Conservation (phyloP, 345 rosid genomes). For the Punica granatum region DNA sequence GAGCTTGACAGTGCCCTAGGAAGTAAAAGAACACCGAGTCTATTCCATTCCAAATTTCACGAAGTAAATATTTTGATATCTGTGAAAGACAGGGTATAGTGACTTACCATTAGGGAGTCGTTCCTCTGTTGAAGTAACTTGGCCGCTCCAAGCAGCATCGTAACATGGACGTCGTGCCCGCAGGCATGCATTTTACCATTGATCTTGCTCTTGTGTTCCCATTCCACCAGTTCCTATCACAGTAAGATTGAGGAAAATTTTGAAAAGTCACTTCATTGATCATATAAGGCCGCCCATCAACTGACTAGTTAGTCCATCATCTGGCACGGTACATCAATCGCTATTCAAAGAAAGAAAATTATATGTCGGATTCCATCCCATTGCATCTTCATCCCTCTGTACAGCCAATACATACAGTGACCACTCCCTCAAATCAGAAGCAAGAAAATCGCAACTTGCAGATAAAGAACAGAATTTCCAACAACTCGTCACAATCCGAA, state of each 20-base stretch:
- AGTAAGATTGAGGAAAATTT: background rate
- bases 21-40: background rate
- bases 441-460: background rate
- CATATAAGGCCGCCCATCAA: background rate
- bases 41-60: background rate
- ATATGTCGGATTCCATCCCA: background rate
- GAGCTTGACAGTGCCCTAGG: constrained; percentile 45
- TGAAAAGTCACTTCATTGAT: background rate
- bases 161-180: constrained; percentile 45
- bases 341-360: background rate
- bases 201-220: constrained; percentile 38
- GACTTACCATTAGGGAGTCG: constrained; percentile 26
- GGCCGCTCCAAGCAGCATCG: constrained; percentile 56
- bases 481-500: background rate
- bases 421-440: background rate
- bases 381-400: background rate
- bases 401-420: background rate
- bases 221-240: constrained; percentile 36
- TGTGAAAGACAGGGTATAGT: background rate
- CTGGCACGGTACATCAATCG: background rate
- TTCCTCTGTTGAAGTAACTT: constrained; percentile 26
- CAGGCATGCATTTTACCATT: constrained; percentile 60
- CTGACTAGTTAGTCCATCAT: background rate
- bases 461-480: background rate
- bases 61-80: background rate